Evolutionary conservation across 2,329 filamentous ascomycete genomes (phyloP), one percentile per base, ranked within the genome.

Genomic region (Alternaria infectoria): DNA sequence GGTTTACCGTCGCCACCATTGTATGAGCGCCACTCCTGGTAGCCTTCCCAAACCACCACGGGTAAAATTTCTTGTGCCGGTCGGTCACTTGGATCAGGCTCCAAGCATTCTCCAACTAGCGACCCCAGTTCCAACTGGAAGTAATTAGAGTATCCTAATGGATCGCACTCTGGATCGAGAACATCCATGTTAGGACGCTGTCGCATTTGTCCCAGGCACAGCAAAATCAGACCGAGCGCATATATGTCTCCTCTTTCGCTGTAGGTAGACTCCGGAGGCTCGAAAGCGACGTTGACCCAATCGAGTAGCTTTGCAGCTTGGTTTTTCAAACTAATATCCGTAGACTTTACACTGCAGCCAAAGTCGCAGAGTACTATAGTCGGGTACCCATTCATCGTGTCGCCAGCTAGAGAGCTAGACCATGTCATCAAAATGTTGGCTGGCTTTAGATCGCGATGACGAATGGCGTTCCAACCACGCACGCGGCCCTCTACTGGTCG

Each of bases 391-490:
- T 10, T 44, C 11, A n/a, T 44, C 17, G 10, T 19, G n/a, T 44
- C n/a, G 17, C 17, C 40, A 44, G 40, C 32, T 36, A 36, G 32
- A n/a, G 36, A 5, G n/a, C 36, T 40, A 40, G 36, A 17, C n/a
- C 51, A 60, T 6, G 64, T 69, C 15, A 72, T 17, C 17, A 71
- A 66, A 0, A 72, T 46, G 30, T 71, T 72, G 0, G 19, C 58
- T 0, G 69, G 70, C 45, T 71, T 72, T 47, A 72, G 54, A 30
- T 72, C 70, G 15, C 69, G 50, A 54, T 71, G 70, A 1, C 63
- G 5, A 12, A 72, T 59, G 2, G 32, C 7, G 8, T 56, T 56
- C 68, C 69, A 72, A 15, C 44, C 44, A 3, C 6, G 9, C 2
- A 6, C 21, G 3, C 4, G 23, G 11, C 25, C 4, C 8, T n/a